Percentiles rank a stretch among this genome's conserved stretches.
phyloP scores from a whole-genome alignment of 164 flowering plant species.

The Vitis cinerea region DNA sequence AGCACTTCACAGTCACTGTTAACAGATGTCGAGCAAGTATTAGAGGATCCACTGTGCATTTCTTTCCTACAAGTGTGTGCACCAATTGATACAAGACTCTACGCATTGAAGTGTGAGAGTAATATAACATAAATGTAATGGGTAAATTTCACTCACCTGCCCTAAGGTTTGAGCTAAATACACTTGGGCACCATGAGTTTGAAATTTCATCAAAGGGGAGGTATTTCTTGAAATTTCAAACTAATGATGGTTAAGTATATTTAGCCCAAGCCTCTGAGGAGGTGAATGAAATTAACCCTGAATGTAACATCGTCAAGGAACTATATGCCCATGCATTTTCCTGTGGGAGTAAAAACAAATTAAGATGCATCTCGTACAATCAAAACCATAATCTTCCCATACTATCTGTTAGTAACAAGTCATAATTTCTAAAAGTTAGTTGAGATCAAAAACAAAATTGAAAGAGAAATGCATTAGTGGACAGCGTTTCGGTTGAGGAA shows the following conservation, averaged over 20 bases:
- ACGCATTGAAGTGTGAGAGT: neutral
- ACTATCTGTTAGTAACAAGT: neutral
- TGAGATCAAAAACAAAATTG: too few species aligned
- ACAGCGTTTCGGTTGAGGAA: too few species aligned
- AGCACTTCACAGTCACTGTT: constrained; percentile 13
- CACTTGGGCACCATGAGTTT: too few species aligned
- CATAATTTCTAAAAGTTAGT: neutral
- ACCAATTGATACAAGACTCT: constrained; percentile 1
- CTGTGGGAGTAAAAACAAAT: neutral
- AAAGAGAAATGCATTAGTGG: too few species aligned
- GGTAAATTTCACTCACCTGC: too few species aligned
- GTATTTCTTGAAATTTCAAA: too few species aligned
- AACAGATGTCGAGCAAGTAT: constrained; percentile 15
- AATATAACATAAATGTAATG: neutral
- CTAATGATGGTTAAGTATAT: too few species aligned
- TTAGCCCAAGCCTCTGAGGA: too few species aligned
- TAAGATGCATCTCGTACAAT: neutral
- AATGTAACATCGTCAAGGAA: neutral
- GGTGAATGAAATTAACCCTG: too few species aligned
- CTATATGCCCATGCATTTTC: neutral
- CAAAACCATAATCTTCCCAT: neutral
- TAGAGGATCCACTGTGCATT: constrained; percentile 13
- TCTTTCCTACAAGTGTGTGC: constrained; percentile 38
- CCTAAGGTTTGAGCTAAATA: too few species aligned
- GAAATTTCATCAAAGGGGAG: too few species aligned